These are phyloP conservation scores for Entomortierella chlamydospora DNA, from an alignment of 192 early-diverging fungal genomes.

Conservation along the genomic window DNA sequence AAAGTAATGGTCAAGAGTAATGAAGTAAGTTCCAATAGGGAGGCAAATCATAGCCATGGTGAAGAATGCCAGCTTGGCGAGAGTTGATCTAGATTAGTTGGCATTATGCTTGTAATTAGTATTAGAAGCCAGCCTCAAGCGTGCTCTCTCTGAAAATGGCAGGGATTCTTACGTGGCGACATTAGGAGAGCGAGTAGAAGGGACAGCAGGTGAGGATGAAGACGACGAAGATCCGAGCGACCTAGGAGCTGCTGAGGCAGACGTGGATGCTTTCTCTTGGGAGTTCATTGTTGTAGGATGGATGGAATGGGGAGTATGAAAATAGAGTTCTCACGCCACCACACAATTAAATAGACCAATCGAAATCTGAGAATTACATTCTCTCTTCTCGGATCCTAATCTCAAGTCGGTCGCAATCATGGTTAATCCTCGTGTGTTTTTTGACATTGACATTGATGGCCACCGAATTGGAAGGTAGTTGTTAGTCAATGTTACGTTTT, in stretches of 20 bases:
- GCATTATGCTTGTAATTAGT: too few species aligned
- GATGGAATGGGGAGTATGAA: too few species aligned
- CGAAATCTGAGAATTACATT: too few species aligned
- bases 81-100: constrained; percentile 15
- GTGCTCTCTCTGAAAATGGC: too few species aligned
- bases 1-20: constrained; percentile 54
- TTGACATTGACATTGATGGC: constrained; percentile 72
- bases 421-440: constrained; percentile 70
- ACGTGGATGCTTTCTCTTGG: not conserved
- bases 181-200: not conserved
- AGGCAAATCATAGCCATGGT: constrained; percentile 54
- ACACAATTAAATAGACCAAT: too few species aligned
- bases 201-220: not conserved
- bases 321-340: too few species aligned
- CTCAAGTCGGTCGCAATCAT: not conserved
- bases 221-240: constrained; percentile 4
- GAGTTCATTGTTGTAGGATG: not conserved
- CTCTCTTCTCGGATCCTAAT: not conserved
- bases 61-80: constrained; percentile 57
- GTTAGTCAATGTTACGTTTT: not conserved
- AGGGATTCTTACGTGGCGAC: constrained; percentile 8
- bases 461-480: constrained; percentile 58
- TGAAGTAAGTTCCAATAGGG: constrained; percentile 57
- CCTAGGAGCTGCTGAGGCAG: not conserved
- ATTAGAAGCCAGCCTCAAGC: too few species aligned